Base-by-base conservation (phyloP, 108 stramenopile species). In the Skeletonema marinoi region DNA sequence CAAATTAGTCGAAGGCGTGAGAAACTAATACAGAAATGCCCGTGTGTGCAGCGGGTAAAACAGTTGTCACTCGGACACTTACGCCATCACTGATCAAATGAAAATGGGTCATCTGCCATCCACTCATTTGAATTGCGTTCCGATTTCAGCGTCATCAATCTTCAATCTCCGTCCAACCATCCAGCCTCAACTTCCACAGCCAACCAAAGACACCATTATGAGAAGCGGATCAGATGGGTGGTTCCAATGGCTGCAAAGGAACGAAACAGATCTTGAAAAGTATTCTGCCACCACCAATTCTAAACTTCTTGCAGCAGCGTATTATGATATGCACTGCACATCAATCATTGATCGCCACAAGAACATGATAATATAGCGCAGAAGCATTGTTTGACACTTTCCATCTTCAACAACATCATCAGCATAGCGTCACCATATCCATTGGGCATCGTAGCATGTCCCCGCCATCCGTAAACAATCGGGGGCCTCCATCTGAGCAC, bases 381-480 rank as follows among this genome's bases (percentile, higher is more conserved):
- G 16, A n/a, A n/a, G 44, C 44, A 56, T 25, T 56, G 21, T 25
- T 51, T 56, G 54, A 56, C 54, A 51, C 7, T 0, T 46, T n/a
- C 44, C 54, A 56, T 10, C 54, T 56, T 56, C 54, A 25, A 56
- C 50, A 56, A 21, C 25, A 10, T 0, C 54, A 56, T 25, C 25
- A 7, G 7, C 0, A 2, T 11, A 25, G 25, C 25, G 25, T 25
- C 25, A 7, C 25, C 0, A 2, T 11, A 25, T 6, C 44, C 44
- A n/a, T n/a, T n/a, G 19, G 54, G 25, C 10, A 56, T 21, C 10
- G 25, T 21, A 56, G 54, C 54, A 56, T 56, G 54, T 56, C 54
- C 54, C 7, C 21, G 21, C 54, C 54, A 56, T 25, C 54, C 54
- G 54, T 56, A 56, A 56, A 56, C 54, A 56, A 56, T 56, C 54